Evolutionary conservation across 2,329 filamentous ascomycete genomes (phyloP), one percentile per base, ranked within the genome.

Genomic region (Claviceps citrina): DNA sequence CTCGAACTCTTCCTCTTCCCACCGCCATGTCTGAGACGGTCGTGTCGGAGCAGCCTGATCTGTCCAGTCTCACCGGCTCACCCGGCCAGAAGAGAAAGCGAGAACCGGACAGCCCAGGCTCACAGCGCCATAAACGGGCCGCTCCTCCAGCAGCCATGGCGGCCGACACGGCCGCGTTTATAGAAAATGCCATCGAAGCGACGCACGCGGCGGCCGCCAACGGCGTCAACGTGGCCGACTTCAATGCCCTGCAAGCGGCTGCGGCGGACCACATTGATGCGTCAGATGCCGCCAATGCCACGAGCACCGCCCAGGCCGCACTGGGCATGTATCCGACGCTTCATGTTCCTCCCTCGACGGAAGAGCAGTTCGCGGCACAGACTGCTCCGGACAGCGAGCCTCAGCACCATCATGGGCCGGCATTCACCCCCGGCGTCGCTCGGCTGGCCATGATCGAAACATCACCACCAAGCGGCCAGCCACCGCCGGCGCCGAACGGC

Each of bases 351-450:
- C 63, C 66, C 18, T 62, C 70, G 3, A 76, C 72, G 0, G 71
- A 75, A 49, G 71, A 76, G 56, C 70, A 72, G 13, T 76, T 76
- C 53, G 70, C 70, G 5, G 63, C 66, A n/a, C 71, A 75, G 50
- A 55, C 60, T 2, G 56, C 58, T 10, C 46, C 49, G n/a, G 58
- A 61, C 10, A 44, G 40, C 39, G 24, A 55, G 28, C 42, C 20
- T 16, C 31, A 32, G 10, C 31, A 58, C 20, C 47, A 46, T 15
- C 56, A 60, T 28, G 57, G 61, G n/a, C 44, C 46, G 25, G 36
- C 53, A 6, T 59, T 59, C 41, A 51, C 52, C 38, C 50, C 55
- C 7, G 63, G 53, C 34, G 54, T 52, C 44, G 54, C 53, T 18
- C 55, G 52, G 19, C 49, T 52, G 1, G 58, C 59, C 19, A 46